Evolutionary conservation across 768 basidiomycete species (phyloP), one percentile per base, ranked within the genome.

Genomic region (Xerocomus spinulosus): DNA sequence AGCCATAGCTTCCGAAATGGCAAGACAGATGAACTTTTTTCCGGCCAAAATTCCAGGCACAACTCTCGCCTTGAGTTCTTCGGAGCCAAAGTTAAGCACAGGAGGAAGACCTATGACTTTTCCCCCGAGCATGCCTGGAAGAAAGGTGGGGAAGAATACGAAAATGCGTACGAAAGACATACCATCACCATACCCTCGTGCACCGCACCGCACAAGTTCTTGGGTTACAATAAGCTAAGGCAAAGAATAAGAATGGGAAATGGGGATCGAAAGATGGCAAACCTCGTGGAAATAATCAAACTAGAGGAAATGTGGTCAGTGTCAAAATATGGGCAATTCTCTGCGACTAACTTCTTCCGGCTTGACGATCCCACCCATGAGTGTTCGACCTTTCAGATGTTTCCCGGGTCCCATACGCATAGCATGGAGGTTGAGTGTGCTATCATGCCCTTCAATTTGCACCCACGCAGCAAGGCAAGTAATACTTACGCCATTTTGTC

Each of bases 321-420:
- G 7, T 36, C 20, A 43, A 34, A 38, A 14, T n/a, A 38, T 42
- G 3, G 39, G n/a, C 20, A 25, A 12, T 9, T 15, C 18, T 29
- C 2, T 3, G 25, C 48, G 17, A 48, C 73, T 38, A 38, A 82
- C 83, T 69, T 86, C 78, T 63, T 91, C 87, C 1, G 88, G 87
- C 53, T 80, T 79, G 17, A 92, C 80, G 26, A 85, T 59, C 4
- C 87, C 92, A 48, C 73, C 77, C 75, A 90, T 81, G 3, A 95
- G 72, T 7, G 70, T 76, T n/a, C 77, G 73, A 2, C 91, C 92
- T 56, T 88, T 76, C 35, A 94, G 69, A 57, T 93, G 92, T 58
- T 85, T 83, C 29, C 88, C 90, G 0, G 94, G 94, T 14, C 95
- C 95, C 70, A 94, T 75, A 18, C 89, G 77, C 91, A 96, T 95